Conservation (phyloP, 306 rosid species). For the Fragaria ananassa region DNA sequence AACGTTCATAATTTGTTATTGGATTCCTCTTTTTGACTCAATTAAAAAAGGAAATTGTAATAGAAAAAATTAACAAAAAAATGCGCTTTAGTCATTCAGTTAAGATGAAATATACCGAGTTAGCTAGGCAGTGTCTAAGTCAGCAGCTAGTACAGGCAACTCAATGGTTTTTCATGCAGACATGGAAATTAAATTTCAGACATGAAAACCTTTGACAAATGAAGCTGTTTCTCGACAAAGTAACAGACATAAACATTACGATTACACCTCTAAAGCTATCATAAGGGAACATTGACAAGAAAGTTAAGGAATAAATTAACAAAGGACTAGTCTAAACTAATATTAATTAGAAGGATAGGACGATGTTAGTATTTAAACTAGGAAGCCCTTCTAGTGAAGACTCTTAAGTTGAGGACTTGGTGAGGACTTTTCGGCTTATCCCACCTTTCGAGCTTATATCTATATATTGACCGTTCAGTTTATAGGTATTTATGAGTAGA, state of each 20-base stretch:
- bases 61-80: background rate
- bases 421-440: no score
- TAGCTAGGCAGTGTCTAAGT: slow-evolving; percentile 15
- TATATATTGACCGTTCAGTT: no score
- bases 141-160: slow-evolving; percentile 19
- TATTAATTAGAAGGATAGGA: background rate
- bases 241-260: slow-evolving; percentile 34
- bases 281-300: slow-evolving; percentile 26
- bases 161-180: slow-evolving; percentile 35
- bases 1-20: background rate
- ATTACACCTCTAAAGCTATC: slow-evolving; percentile 24
- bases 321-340: background rate
- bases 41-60: background rate
- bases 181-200: background rate
- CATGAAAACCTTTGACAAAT: slow-evolving; percentile 36
- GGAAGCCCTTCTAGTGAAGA: no score
- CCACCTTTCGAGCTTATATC: no score
- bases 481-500: no score
- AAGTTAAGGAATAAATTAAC: slow-evolving; percentile 18
- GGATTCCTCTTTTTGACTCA: background rate
- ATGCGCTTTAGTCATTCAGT: background rate
- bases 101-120: background rate
- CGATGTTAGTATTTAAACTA: background rate
- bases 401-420: no score
- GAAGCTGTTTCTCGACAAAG: slow-evolving; percentile 33